These are phyloP conservation scores for Apiospora sp. DNA, from an alignment of 2,329 filamentous ascomycete species.

Conservation along the genomic window DNA sequence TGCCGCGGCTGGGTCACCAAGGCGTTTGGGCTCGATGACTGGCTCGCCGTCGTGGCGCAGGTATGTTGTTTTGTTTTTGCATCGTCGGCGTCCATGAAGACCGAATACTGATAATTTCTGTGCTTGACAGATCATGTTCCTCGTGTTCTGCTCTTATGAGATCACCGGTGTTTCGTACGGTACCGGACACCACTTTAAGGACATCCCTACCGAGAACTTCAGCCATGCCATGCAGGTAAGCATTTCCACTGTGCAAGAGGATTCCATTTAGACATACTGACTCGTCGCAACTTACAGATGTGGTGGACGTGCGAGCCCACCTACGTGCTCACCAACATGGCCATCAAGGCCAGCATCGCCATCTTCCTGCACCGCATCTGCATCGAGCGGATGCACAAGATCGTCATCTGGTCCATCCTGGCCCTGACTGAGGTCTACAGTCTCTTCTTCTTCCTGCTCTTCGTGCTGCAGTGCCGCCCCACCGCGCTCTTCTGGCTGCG, in stretches of 20 bases:
- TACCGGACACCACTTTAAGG: conserved; percentile 36
- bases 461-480: conserved; percentile 50
- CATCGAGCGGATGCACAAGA: conserved; percentile 37
- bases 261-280: conserved; percentile 24
- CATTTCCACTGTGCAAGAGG: not conserved
- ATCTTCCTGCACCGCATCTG: conserved; percentile 50
- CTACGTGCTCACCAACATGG: conserved; percentile 48
- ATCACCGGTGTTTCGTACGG: conserved; percentile 40
- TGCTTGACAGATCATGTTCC: conserved; percentile 33
- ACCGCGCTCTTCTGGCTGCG: conserved; percentile 49
- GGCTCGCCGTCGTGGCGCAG: conserved; percentile 43
- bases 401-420: conserved; percentile 43
- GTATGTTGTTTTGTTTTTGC: conserved; percentile 31
- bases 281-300: conserved; percentile 32
- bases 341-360: conserved; percentile 49
- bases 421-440: conserved; percentile 44
- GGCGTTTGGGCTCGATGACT: conserved; percentile 44
- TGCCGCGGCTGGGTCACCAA: conserved; percentile 44
- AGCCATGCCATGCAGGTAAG: conserved; percentile 43
- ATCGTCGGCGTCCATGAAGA: not conserved
- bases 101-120: not conserved
- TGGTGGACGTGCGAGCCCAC: conserved; percentile 53
- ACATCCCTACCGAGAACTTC: conserved; percentile 33
- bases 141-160: conserved; percentile 39
- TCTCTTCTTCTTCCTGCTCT: conserved; percentile 48